Evolutionary conservation across 257 asterid genomes (phyloP).

Genomic region (Solanum sejunctum): DNA sequence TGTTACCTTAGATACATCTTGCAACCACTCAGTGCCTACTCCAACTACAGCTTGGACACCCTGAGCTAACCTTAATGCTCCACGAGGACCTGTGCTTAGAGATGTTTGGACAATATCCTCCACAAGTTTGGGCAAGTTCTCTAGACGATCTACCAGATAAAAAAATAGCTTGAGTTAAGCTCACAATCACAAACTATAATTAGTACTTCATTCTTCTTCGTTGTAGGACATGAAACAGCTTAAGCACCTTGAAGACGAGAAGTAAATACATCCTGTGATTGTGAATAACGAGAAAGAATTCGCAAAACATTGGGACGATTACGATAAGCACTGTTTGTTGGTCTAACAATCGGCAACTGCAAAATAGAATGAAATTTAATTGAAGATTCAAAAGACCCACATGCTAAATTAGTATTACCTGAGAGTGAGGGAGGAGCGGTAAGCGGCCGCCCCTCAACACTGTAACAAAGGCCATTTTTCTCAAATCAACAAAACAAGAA

Average conservation of each 20-base stretch:
- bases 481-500: not conserved
- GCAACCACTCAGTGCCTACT: conserved; percentile 90
- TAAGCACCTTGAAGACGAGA: conserved; percentile 72
- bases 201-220: not conserved
- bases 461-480: conserved; percentile 48
- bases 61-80: conserved; percentile 87
- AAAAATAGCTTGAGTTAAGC: not conserved
- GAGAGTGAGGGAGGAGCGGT: conserved; percentile 34
- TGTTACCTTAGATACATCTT: conserved; percentile 78
- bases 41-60: conserved; percentile 95
- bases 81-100: conserved; percentile 94
- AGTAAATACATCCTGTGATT: conserved; percentile 63
- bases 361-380: not conserved
- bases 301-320: conserved; percentile 11
- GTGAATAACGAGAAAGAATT: conserved; percentile 58
- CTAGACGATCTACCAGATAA: conserved; percentile 47
- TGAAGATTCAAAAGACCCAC: not conserved
- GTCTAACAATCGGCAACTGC: conserved; percentile 34
- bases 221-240: not conserved
- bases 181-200: not conserved
- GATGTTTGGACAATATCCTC: conserved; percentile 94
- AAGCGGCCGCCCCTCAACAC: conserved; percentile 47
- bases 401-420: conserved; percentile 15
- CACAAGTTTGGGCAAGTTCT: conserved; percentile 75
- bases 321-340: conserved; percentile 19